Conservation (phyloP, 805 yeast genomes). For the Yarrowia osloensis region DNA sequence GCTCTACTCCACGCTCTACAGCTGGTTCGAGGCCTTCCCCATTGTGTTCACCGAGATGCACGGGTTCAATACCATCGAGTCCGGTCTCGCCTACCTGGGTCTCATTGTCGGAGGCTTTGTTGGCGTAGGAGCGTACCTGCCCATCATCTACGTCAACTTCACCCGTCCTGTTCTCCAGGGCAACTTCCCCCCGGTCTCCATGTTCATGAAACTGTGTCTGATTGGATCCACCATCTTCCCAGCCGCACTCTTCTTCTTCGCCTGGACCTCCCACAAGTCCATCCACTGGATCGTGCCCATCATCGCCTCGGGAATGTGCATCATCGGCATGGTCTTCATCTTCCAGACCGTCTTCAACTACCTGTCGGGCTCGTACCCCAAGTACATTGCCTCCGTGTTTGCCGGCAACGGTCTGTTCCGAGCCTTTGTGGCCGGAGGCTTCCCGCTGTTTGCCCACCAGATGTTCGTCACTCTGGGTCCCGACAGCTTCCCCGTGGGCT, state of each 20-base stretch:
- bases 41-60: background rate
- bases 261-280: background rate
- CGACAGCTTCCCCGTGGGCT: background rate
- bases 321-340: background rate
- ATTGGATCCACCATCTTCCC: background rate
- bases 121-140: background rate
- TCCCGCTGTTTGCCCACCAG: background rate
- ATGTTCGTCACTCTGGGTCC: background rate
- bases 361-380: background rate
- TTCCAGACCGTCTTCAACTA: constrained; percentile 1
- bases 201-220: background rate
- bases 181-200: background rate
- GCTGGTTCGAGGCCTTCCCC: background rate
- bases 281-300: background rate
- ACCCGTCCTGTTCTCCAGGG: background rate
- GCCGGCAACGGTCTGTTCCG: background rate
- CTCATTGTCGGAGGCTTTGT: background rate
- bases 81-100: background rate
- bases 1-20: background rate
- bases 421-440: background rate
- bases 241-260: background rate
- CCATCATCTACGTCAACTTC: background rate
- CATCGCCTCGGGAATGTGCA: background rate
- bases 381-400: background rate
- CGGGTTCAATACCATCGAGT: background rate